Evolutionary conservation across 2,329 filamentous ascomycete genomes (phyloP), one percentile per base, ranked within the genome.

Genomic region (Cyphellophora attinorum): DNA sequence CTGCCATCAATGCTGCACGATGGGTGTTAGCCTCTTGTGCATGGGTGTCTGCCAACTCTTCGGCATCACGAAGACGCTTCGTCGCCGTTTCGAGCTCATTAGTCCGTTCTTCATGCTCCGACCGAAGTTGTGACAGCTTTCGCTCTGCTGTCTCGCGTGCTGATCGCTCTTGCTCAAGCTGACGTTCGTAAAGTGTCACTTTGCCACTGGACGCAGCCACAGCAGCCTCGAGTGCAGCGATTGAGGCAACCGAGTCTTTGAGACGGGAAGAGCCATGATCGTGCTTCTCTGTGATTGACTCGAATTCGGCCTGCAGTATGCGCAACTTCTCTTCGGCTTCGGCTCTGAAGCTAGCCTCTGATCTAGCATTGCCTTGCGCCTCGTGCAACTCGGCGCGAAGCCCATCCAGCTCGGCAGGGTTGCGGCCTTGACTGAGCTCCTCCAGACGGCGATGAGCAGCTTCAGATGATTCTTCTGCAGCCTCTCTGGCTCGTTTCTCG

Each of bases 21-120:
- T 96, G 89, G 11, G 82, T 81, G 37, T 79, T 74, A 5, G 91
- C 89, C 62, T 98, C 93, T 46, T 79, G 76, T 4, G 88, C 84
- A 56, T 94, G 80, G 47, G 81, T 85, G 51, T 93, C 83, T 2
- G 84, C 83, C 29, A 96, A 62, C 51, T 94, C 85, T 59, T 98
- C 86, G 0, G 85, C 78, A 56, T 95, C 88, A 27, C 74, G 77
- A 31, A 98, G 62, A 33, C 83, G 79, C 47, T 85, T 77, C 2
- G 74, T 79, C 0, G 77, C 71, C 13, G 72, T 72, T 29, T 86
- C 84, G 3, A 96, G 68, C 53, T 98, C 89, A 0, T 76, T 68
- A 6, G 76, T 81, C 19, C 77, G 75, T 33, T 82, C 74, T 52
- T 96, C 91, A 50, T 93, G 83, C 53, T 96, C 86, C 14, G 76